Conservation (phyloP, 176 grass and related monocot species). For the Hordeum marinum region DNA sequence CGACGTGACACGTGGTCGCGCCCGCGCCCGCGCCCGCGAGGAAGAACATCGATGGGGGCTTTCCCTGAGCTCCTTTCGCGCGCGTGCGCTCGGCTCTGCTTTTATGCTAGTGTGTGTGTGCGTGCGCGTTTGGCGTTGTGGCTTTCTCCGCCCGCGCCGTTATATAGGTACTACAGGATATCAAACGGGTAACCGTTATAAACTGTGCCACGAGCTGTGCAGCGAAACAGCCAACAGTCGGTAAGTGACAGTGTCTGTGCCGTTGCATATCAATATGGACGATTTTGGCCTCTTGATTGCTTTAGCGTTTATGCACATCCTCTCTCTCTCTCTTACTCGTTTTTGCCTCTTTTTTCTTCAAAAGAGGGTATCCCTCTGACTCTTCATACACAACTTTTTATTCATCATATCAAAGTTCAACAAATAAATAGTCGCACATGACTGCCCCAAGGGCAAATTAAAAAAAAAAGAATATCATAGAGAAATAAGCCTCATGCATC, state of each 20-base stretch:
- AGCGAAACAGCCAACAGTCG: neutral
- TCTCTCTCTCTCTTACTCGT: no score
- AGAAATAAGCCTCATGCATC: no score
- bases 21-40: conserved; percentile 20
- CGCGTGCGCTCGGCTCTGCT: neutral
- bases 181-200: neutral
- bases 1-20: conserved; percentile 21
- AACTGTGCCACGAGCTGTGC: neutral
- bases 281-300: neutral
- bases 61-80: conserved; percentile 10
- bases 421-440: no score
- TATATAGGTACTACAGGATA: conserved; percentile 29
- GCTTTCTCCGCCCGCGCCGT: conserved; percentile 1
- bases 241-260: neutral
- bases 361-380: no score
- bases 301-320: neutral
- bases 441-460: no score
- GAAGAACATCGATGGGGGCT: neutral
- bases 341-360: no score
- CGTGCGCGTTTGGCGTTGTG: neutral
- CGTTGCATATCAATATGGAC: neutral
- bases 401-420: no score
- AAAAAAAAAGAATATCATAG: no score
- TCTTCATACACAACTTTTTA: no score
- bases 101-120: neutral